These are phyloP conservation scores for Populus hybrid DNA, from an alignment of 441 rosid genomes.

Conservation along the genomic window DNA sequence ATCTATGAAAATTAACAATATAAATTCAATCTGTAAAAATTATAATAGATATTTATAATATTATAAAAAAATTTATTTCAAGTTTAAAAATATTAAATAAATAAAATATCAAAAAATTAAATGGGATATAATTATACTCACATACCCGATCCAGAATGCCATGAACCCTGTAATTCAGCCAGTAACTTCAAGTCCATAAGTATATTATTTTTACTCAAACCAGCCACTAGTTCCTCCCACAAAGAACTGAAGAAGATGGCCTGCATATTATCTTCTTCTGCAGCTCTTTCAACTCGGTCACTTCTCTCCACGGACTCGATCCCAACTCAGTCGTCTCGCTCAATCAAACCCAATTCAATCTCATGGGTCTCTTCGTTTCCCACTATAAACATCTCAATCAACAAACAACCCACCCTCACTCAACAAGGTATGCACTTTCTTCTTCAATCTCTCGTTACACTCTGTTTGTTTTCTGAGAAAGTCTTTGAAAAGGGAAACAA, in stretches of 20 bases:
- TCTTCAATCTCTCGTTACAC: neutral
- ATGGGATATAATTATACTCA: no score
- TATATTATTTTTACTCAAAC: neutral
- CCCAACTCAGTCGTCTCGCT: slow-evolving; percentile 25
- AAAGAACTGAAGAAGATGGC: slow-evolving; percentile 11
- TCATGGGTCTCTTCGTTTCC: slow-evolving; percentile 76
- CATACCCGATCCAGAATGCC: no score
- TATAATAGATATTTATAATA: no score
- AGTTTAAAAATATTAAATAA: no score
- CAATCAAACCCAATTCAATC: slow-evolving; percentile 35
- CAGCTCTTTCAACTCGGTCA: slow-evolving; percentile 21
- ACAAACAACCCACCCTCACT: slow-evolving; percentile 23
- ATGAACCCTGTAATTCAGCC: no score
- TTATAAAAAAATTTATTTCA: no score
- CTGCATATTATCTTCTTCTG: slow-evolving; percentile 15
- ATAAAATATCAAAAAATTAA: no score
- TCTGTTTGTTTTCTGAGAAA: neutral
- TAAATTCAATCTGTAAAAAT: no score
- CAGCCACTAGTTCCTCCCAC: neutral
- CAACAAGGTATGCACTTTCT: slow-evolving; percentile 38
- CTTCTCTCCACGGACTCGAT: slow-evolving; percentile 28
- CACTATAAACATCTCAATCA: slow-evolving; percentile 31
- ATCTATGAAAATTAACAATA: no score
- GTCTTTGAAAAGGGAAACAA: neutral
- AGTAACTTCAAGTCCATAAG: neutral